These are phyloP conservation scores for Lepidium didymum DNA, from an alignment of 345 rosid species.

Conservation along the genomic window DNA sequence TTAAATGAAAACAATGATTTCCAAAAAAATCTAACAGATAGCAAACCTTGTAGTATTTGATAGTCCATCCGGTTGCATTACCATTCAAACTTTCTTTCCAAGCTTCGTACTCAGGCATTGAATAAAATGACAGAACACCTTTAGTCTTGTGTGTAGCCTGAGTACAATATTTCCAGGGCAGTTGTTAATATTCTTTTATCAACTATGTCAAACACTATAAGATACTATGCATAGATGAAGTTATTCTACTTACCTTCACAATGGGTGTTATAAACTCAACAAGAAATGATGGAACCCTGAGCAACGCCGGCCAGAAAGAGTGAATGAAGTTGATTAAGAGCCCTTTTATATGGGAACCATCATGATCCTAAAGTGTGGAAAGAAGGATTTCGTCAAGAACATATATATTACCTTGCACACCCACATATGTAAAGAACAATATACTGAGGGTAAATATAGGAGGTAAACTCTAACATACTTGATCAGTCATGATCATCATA, in stretches of 20 bases:
- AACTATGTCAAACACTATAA: neutral
- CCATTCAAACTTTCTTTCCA: conserved; percentile 76
- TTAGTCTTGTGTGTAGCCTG: conserved; percentile 66
- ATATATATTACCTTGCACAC: neutral
- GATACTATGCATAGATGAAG: neutral
- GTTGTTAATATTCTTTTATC: neutral
- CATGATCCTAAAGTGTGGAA: conserved; percentile 68
- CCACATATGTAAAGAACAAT: neutral
- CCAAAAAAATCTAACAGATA: neutral
- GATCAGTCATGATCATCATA: conserved; percentile 99
- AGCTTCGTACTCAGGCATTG: conserved; percentile 87
- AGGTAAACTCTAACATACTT: conserved; percentile 34
- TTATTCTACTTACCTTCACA: conserved; percentile 57
- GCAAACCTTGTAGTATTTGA: conserved; percentile 95
- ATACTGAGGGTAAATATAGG: neutral
- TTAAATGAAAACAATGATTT: too few relatives aligned
- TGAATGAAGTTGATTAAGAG: conserved; percentile 87
- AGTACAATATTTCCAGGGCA: neutral
- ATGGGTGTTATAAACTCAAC: conserved; percentile 96
- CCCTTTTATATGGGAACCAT: conserved; percentile 97
- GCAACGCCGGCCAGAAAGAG: conserved; percentile 93
- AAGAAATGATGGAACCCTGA: conserved; percentile 75
- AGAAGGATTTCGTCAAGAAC: neutral
- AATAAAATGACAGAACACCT: conserved; percentile 52
- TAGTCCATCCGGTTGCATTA: conserved; percentile 70